A percentile compares a stretch with the other conserved stretches of the same genome.
phyloP scores from a whole-genome alignment of 768 basidiomycete genomes.

The Royoungia palumana region DNA sequence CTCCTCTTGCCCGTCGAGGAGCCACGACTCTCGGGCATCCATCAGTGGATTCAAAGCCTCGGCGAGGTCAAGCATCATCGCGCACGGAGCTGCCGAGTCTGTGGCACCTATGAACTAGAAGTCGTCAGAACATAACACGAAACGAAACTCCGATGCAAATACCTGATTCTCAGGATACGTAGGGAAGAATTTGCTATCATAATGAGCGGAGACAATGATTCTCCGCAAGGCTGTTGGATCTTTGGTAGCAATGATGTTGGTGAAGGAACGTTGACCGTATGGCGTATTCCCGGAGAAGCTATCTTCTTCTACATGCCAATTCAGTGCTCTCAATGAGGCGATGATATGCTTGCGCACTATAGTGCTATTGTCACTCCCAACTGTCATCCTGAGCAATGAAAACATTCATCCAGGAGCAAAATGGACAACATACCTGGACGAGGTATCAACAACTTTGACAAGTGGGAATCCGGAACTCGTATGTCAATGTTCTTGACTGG shows the following conservation, averaged over 20 bases:
- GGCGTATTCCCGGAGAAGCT: slow-evolving; percentile 78
- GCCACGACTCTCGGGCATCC: slow-evolving; percentile 50
- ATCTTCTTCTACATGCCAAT: slow-evolving; percentile 90
- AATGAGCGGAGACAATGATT: slow-evolving; percentile 88
- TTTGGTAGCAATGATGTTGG: slow-evolving; percentile 93
- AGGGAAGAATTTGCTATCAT: slow-evolving; percentile 87
- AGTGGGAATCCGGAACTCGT: slow-evolving; percentile 60
- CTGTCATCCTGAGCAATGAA: slow-evolving; percentile 32
- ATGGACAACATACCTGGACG: slow-evolving; percentile 56
- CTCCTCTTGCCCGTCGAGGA: slow-evolving; percentile 55
- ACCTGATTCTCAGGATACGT: slow-evolving; percentile 73
- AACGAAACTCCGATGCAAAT: slow-evolving; percentile 15
- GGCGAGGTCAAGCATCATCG: slow-evolving; percentile 90
- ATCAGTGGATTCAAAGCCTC: slow-evolving; percentile 76
- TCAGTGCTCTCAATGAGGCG: slow-evolving; percentile 61
- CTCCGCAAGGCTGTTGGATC: slow-evolving; percentile 80
- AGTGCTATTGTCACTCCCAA: slow-evolving; percentile 75
- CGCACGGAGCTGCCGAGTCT: slow-evolving; percentile 94
- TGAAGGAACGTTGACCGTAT: slow-evolving; percentile 73
- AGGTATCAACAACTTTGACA: slow-evolving; percentile 85
- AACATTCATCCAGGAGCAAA: neutral
- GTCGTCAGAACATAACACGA: slow-evolving; percentile 9
- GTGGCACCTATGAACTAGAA: slow-evolving; percentile 92
- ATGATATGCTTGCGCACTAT: slow-evolving; percentile 79
- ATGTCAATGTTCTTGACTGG: slow-evolving; percentile 68